Conservation (phyloP, 2,329 filamentous ascomycete genomes). For the Trichophaea hybrida region DNA sequence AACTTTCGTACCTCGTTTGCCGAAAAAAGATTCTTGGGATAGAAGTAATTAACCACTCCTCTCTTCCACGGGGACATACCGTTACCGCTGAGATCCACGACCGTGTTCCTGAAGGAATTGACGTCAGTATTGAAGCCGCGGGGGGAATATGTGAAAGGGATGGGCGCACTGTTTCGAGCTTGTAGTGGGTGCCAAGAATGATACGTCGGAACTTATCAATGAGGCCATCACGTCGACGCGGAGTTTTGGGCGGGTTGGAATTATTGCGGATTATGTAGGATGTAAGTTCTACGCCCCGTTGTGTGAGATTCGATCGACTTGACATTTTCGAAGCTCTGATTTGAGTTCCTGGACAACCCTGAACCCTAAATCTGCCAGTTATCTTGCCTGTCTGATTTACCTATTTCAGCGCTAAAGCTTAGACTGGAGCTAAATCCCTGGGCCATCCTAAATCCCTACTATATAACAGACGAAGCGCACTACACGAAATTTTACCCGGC, state of each 20-base stretch:
- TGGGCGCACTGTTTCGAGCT: not conserved
- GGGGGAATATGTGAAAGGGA: slow-evolving; percentile 48
- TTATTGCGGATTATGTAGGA: slow-evolving; percentile 43
- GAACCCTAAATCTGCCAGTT: too few relatives aligned
- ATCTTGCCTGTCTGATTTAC: too few relatives aligned
- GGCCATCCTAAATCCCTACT: too few relatives aligned
- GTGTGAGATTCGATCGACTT: too few relatives aligned
- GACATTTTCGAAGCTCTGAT: too few relatives aligned
- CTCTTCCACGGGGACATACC: slow-evolving; percentile 39
- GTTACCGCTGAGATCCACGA: slow-evolving; percentile 61
- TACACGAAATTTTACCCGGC: too few relatives aligned
- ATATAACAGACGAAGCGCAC: too few relatives aligned
- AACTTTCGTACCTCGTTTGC: slow-evolving; percentile 53
- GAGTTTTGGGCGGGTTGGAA: slow-evolving; percentile 42
- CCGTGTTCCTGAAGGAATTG: slow-evolving; percentile 57
- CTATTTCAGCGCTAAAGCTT: too few relatives aligned
- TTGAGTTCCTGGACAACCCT: too few relatives aligned
- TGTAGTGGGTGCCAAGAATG: slow-evolving; percentile 57
- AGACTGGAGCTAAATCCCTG: too few relatives aligned
- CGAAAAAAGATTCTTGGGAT: slow-evolving; percentile 46
- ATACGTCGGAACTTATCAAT: slow-evolving; percentile 67
- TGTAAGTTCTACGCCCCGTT: not conserved
- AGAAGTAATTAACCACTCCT: slow-evolving; percentile 54
- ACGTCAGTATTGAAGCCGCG: slow-evolving; percentile 49
- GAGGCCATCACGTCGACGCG: slow-evolving; percentile 64